A percentile compares a stretch with the other conserved stretches of the same genome.
Conservation (phyloP, 2,329 filamentous ascomycete genomes). For the Metarhizium guizhouense region DNA sequence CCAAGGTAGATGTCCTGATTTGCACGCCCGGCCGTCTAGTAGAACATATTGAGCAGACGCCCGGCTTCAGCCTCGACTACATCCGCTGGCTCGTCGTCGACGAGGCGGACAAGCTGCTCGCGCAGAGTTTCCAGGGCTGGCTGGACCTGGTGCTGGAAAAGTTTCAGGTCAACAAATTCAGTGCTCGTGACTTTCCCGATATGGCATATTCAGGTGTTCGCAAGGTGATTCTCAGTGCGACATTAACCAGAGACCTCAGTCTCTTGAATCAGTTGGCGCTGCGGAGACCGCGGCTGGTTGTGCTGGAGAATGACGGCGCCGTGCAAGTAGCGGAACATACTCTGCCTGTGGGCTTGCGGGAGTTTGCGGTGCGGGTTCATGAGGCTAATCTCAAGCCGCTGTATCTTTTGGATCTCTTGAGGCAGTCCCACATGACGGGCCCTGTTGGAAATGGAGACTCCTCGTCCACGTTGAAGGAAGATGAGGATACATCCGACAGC, state of each 20-base stretch:
- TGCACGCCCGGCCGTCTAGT: constrained; percentile 88
- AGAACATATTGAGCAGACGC: constrained; percentile 78
- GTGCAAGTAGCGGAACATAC: constrained; percentile 35
- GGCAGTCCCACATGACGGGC: constrained; percentile 38
- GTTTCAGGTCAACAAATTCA: constrained; percentile 40
- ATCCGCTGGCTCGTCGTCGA: constrained; percentile 87
- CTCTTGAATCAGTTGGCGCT: constrained; percentile 68
- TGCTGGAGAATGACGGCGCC: constrained; percentile 53
- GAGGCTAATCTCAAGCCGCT: constrained; percentile 70
- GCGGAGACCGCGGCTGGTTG: constrained; percentile 63
- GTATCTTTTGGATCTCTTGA: constrained; percentile 71
- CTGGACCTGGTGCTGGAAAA: constrained; percentile 60
- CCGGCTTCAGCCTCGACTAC: constrained; percentile 69
- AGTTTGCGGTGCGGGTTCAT: constrained; percentile 59
- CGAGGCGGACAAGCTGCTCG: constrained; percentile 84
- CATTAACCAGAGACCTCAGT: constrained; percentile 80
- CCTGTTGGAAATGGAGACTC: constrained; percentile 7
- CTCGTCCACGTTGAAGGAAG: background rate
- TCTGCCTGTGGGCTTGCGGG: constrained; percentile 54
- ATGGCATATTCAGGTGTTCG: constrained; percentile 48
- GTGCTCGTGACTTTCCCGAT: constrained; percentile 44
- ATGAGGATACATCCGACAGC: constrained; percentile 8
- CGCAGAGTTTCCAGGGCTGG: constrained; percentile 92
- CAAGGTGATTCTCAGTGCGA: constrained; percentile 85
- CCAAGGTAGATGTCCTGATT: constrained; percentile 78